Evolutionary conservation across 2,329 filamentous ascomycete genomes (phyloP), one percentile per base, ranked within the genome.

Genomic region (Fusarium sp.): DNA sequence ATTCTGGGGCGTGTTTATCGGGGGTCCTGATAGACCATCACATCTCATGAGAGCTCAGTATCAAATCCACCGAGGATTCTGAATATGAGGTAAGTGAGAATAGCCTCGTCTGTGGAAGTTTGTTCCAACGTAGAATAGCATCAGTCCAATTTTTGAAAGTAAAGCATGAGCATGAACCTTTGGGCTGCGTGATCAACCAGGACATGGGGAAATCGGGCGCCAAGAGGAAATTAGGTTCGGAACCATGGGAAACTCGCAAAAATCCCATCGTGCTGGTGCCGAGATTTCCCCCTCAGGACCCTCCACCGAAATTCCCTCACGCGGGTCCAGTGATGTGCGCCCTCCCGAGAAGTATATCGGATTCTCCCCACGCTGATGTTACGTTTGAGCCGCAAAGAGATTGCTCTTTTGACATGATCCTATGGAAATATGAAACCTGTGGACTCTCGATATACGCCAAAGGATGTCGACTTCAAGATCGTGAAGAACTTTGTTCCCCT

Each of bases 341-440:
- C 9, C 65, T 58, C 48, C 56, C 61, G 52, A 56, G 59, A 67
- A 51, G 65, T 56, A 68, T 67, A 67, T 59, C 64, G 51, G 50
- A 30, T 28, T 32, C 15, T 67, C 66, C 45, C 65, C 66, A 69
- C 66, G 62, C 35, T 32, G 40, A 62, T 60, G 51, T 22, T 43
- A 49, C 65, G 55, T 52, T 68, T 68, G 66, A 70, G 66, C 56
- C 66, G 30, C 66, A 65, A 49, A 10, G 10, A 47, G 22, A 70
- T 35, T 28, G 15, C 63, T 46, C 33, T 45, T 24, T 26, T 33
- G 19, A 50, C 22, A 32, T 6, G 15, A n/a, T 17, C 52, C 52
- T 65, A 52, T 57, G 33, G 45, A 37, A 17, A 22, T 39, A 33
- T 45, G 57, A 50, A 53, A 68, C 51, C 37, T 55, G 49, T 61